Evolutionary conservation across 768 basidiomycete genomes (phyloP).

Genomic region (Dentipellis fragilis): DNA sequence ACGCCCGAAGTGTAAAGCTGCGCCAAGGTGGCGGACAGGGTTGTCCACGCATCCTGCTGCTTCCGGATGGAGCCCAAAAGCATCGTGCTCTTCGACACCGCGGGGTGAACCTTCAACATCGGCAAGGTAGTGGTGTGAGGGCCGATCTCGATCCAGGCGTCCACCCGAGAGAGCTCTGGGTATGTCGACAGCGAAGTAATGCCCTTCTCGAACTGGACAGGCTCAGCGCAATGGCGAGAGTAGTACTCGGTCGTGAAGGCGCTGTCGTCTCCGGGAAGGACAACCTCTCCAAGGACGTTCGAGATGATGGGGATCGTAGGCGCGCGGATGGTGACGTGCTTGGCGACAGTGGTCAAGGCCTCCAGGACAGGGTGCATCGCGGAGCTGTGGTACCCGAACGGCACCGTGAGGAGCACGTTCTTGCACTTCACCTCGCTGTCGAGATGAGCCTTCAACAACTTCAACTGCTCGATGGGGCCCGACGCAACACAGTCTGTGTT

Average conservation of each 20-base stretch:
- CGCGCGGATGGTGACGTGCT: slow-evolving; percentile 26
- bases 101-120: slow-evolving; percentile 37
- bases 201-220: slow-evolving; percentile 46
- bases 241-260: slow-evolving; percentile 46
- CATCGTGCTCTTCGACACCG: slow-evolving; percentile 21
- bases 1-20: slow-evolving; percentile 35
- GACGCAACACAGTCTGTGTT: slow-evolving; percentile 47
- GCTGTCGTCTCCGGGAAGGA: slow-evolving; percentile 39
- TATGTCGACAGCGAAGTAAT: slow-evolving; percentile 30
- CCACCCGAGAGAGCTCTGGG: slow-evolving; percentile 20
- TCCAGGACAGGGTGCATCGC: slow-evolving; percentile 49
- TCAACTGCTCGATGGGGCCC: slow-evolving; percentile 38
- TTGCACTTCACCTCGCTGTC: slow-evolving; percentile 27
- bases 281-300: slow-evolving; percentile 43
- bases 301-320: slow-evolving; percentile 56
- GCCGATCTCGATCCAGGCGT: slow-evolving; percentile 58
- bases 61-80: slow-evolving; percentile 44
- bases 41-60: slow-evolving; percentile 31
- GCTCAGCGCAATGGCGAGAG: slow-evolving; percentile 44
- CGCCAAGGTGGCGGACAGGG: slow-evolving; percentile 35
- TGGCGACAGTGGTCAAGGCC: slow-evolving; percentile 34
- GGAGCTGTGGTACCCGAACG: slow-evolving; percentile 58
- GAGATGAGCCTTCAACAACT: slow-evolving; percentile 30
- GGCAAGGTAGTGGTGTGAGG: slow-evolving; percentile 50
- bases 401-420: slow-evolving; percentile 36